These are phyloP conservation scores for Suillus cothurnatus DNA, from an alignment of 768 basidiomycete genomes.

Conservation along the genomic window DNA sequence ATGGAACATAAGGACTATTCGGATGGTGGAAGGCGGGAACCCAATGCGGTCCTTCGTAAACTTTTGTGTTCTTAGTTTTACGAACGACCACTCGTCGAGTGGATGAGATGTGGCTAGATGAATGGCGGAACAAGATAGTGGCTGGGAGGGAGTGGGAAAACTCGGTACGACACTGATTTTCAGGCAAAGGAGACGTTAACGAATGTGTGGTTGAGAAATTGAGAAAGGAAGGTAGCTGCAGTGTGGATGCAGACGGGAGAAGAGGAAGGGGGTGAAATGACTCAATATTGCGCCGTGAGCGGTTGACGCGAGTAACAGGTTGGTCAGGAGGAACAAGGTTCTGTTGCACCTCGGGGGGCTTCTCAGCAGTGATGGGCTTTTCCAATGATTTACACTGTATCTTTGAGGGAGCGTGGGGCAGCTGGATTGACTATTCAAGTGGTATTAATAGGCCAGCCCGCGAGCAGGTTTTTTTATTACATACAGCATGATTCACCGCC, in stretches of 20 bases:
- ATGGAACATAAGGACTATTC: constrained; percentile 59
- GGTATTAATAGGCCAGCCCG: constrained; percentile 18
- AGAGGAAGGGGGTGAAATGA: constrained; percentile 36
- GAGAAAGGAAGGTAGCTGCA: constrained; percentile 43
- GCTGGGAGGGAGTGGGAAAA: constrained; percentile 18
- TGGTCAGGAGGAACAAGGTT: constrained; percentile 10
- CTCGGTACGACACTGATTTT: constrained; percentile 8
- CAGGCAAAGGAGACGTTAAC: constrained; percentile 13
- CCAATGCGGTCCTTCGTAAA: constrained; percentile 32
- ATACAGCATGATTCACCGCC: constrained; percentile 29
- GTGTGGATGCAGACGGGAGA: constrained; percentile 38
- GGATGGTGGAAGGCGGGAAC: constrained; percentile 48
- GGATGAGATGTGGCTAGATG: constrained; percentile 21
- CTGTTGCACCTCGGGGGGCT: background rate
- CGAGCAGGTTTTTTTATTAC: constrained; percentile 16
- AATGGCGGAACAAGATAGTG: constrained; percentile 20
- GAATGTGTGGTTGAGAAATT: constrained; percentile 28
- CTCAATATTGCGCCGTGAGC: constrained; percentile 11
- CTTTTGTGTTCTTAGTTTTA: constrained; percentile 24
- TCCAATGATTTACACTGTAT: background rate
- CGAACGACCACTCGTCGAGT: constrained; percentile 13
- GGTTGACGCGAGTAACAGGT: constrained; percentile 19
- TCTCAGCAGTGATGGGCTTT: background rate
- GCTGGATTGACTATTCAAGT: constrained; percentile 14
- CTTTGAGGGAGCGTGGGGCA: constrained; percentile 6